phyloP scores from a whole-genome alignment of 1,139 yeast genomes.

The Ogataea hybrid region DNA sequence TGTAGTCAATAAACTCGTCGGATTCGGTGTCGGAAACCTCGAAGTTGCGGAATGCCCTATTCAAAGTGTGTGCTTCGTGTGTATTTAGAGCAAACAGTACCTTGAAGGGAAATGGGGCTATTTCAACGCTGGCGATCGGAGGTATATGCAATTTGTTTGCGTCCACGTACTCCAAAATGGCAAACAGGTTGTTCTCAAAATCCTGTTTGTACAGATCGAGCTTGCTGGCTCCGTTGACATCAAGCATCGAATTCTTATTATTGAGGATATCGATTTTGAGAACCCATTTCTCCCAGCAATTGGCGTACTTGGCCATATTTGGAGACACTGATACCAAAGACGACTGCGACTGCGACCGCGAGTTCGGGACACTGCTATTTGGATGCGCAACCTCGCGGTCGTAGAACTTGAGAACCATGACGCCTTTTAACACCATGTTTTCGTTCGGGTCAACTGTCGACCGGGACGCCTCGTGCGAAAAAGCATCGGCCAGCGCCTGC shows the following conservation, averaged over 20 bases:
- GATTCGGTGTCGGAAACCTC: slow-evolving; percentile 14
- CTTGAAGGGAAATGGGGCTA: slow-evolving; percentile 65
- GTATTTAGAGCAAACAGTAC: slow-evolving; percentile 32
- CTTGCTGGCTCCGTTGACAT: slow-evolving; percentile 13
- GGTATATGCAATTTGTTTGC: slow-evolving; percentile 66
- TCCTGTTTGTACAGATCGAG: slow-evolving; percentile 24
- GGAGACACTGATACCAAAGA: slow-evolving; percentile 17
- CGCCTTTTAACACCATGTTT: slow-evolving; percentile 17
- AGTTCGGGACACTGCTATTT: slow-evolving; percentile 7
- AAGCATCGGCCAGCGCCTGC: slow-evolving; percentile 35
- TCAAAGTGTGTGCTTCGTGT: slow-evolving; percentile 21
- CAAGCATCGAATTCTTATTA: slow-evolving; percentile 17
- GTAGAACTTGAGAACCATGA: slow-evolving; percentile 27
- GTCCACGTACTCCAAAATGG: slow-evolving; percentile 53
- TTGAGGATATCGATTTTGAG: slow-evolving; percentile 35
- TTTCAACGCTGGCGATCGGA: slow-evolving; percentile 65
- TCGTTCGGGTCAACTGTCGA: slow-evolving; percentile 1
- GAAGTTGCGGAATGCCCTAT: slow-evolving; percentile 19
- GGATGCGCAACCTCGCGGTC: slow-evolving; percentile 18
- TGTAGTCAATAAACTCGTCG: slow-evolving; percentile 16
- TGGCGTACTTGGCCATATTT: slow-evolving; percentile 14
- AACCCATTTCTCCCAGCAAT: slow-evolving; percentile 51
- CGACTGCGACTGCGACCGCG: slow-evolving; percentile 18
- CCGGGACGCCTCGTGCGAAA: slow-evolving; percentile 10
- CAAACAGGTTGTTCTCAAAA: slow-evolving; percentile 36